These are phyloP conservation scores for Serendipita sp. DNA, from an alignment of 768 basidiomycete genomes.

Conservation along the genomic window DNA sequence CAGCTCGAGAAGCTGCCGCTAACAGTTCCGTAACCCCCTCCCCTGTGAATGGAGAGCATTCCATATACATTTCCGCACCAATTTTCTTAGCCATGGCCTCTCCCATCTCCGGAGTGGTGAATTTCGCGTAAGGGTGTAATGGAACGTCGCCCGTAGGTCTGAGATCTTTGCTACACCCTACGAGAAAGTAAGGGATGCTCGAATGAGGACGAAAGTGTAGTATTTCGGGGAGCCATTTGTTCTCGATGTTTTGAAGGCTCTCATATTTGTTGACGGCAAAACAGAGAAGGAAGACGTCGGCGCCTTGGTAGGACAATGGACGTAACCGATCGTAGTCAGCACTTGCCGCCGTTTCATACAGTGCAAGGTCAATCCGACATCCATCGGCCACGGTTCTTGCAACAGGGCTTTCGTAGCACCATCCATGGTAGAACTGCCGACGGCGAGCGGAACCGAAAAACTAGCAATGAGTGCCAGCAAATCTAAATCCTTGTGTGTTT, in stretches of 20 bases:
- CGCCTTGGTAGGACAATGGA: conserved; percentile 30
- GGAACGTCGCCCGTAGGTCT: neutral
- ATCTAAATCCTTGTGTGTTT: no score
- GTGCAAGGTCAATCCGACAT: conserved; percentile 22
- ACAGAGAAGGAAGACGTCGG: conserved; percentile 32
- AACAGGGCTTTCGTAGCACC: no score
- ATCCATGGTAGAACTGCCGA: no score
- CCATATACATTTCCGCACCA: neutral
- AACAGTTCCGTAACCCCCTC: conserved; percentile 14
- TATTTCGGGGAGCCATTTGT: conserved; percentile 15
- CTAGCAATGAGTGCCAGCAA: no score
- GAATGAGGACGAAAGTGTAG: conserved; percentile 11
- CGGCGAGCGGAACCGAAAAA: no score
- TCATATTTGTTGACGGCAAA: conserved; percentile 22
- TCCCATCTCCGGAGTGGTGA: no score
- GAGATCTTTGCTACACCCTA: conserved; percentile 15
- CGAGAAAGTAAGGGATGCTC: conserved; percentile 14
- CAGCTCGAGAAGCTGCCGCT: no score
- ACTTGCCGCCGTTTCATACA: conserved; percentile 35
- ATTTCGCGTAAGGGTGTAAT: no score
- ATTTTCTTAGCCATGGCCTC: neutral
- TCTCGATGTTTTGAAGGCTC: neutral
- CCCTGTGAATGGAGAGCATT: conserved; percentile 12
- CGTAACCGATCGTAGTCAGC: conserved; percentile 29
- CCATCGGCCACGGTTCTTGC: no score